Percentiles rank a stretch among this genome's conserved stretches.
These are phyloP conservation scores for Zygosaccharomyces siamensis DNA, from an alignment of 805 yeast species.

Conservation along the genomic window DNA sequence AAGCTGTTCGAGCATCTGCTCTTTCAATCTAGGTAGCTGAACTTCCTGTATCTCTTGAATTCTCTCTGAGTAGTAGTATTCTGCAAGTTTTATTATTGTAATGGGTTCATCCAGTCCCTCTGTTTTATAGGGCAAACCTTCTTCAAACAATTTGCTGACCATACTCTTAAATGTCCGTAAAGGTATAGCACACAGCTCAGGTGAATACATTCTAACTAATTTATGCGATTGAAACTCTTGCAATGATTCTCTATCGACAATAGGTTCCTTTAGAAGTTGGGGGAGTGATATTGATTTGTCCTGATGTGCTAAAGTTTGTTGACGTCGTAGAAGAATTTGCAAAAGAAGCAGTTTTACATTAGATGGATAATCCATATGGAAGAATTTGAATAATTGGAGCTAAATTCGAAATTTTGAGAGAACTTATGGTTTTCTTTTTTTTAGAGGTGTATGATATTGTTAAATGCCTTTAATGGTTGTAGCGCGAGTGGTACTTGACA, in stretches of 20 bases:
- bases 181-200: constrained; percentile 22
- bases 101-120: constrained; percentile 9
- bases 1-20: constrained; percentile 11
- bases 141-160: constrained; percentile 22
- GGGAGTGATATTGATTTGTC: constrained; percentile 18
- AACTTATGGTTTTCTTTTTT: background rate
- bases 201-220: constrained; percentile 23
- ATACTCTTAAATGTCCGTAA: constrained; percentile 21
- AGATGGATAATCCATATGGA: constrained; percentile 17
- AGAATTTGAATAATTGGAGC: background rate
- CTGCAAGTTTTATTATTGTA: constrained; percentile 28
- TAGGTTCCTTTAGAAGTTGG: constrained; percentile 23
- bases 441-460: background rate
- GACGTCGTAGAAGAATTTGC: constrained; percentile 29
- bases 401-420: background rate
- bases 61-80: constrained; percentile 26
- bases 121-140: constrained; percentile 12
- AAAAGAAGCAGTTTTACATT: constrained; percentile 27
- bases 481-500: background rate
- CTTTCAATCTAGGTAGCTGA: constrained; percentile 22
- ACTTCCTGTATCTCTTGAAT: constrained; percentile 21
- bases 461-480: background rate
- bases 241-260: constrained; percentile 24
- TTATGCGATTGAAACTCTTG: constrained; percentile 22
- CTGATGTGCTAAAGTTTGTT: constrained; percentile 23